Evolutionary conservation across 2,329 filamentous ascomycete species (phyloP), one percentile per base, ranked within the genome.

Genomic region (Teratosphaeria nubilosa): DNA sequence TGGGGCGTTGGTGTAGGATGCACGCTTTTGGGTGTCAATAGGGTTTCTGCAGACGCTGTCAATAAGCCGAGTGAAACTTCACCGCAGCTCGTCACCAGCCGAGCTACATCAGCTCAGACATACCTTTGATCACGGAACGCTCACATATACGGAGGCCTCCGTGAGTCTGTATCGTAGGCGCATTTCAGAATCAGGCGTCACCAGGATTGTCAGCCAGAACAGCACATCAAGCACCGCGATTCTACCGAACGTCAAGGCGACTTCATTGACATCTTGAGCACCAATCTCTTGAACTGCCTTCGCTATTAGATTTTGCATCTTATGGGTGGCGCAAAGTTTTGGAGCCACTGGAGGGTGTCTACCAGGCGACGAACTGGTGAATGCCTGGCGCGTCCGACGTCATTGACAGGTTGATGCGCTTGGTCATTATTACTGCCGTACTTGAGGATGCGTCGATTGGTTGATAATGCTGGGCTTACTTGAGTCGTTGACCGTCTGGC

Each of bases 11-110:
- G 30, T 25, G 48, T 22, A 10, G 31, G 53, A 56, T 53, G 59
- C 53, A 62, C 61, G 65, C 41, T 63, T 67, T 61, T 59, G 65
- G 65, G 63, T 59, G 61, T 68, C 66, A 69, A 69, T 69, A 67
- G 59, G 58, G 62, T 60, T 60, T 48, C 24, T 27, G 10, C 13
- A 7, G 37, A 34, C 27, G 31, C 62, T 58, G 56, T 62, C 64
- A 65, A 65, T 64, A 63, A 24, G 41, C 41, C 20, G 41, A 11
- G 41, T 48, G 16, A 48, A 48, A 48, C 41, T 48, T 48, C 41
- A 41, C 11, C 34, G 22, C 41, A 48, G 41, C 41, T 22, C 41
- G 7, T 14, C 34, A 3, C 34, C 34, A 14, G 13, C 14, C 34
- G 34, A 41, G 16, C 34, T n/a, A n/a, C 34, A 41, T n/a, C 13